Evolutionary conservation across 441 rosid species (phyloP).

Genomic region (Biscutella laevigata): DNA sequence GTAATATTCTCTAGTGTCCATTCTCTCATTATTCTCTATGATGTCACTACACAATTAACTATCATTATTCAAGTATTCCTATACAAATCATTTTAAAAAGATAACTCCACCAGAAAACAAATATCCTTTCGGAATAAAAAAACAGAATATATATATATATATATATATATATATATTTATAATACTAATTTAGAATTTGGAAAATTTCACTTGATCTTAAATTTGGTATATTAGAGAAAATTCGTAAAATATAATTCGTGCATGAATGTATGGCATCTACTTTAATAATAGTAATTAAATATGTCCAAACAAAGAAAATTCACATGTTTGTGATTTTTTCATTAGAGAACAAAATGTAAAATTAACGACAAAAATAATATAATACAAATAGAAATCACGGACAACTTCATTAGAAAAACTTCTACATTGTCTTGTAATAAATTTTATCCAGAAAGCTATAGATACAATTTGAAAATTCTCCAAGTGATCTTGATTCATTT

Average conservation of each 20-base stretch:
- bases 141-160: slow-evolving; percentile 7
- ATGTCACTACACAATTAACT: slow-evolving; percentile 21
- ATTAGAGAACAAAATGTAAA: not conserved
- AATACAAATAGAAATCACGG: slow-evolving; percentile 10
- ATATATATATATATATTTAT: too few relatives aligned
- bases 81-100: slow-evolving; percentile 6
- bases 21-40: slow-evolving; percentile 30
- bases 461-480: not conserved
- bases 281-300: not conserved
- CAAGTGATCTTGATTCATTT: slow-evolving; percentile 19
- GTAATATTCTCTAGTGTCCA: slow-evolving; percentile 30
- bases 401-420: slow-evolving; percentile 10
- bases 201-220: slow-evolving; percentile 12
- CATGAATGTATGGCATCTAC: slow-evolving; percentile 6
- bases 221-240: slow-evolving; percentile 7
- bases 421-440: slow-evolving; percentile 16
- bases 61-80: slow-evolving; percentile 1
- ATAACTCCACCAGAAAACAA: slow-evolving; percentile 18
- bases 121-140: slow-evolving; percentile 10
- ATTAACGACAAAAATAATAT: not conserved
- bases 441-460: slow-evolving; percentile 10
- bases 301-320: not conserved
- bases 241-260: not conserved
- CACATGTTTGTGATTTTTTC: not conserved
- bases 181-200: not conserved